These are phyloP conservation scores for Tylopilus rubrobrunneus DNA, from an alignment of 768 basidiomycete species.

Conservation along the genomic window DNA sequence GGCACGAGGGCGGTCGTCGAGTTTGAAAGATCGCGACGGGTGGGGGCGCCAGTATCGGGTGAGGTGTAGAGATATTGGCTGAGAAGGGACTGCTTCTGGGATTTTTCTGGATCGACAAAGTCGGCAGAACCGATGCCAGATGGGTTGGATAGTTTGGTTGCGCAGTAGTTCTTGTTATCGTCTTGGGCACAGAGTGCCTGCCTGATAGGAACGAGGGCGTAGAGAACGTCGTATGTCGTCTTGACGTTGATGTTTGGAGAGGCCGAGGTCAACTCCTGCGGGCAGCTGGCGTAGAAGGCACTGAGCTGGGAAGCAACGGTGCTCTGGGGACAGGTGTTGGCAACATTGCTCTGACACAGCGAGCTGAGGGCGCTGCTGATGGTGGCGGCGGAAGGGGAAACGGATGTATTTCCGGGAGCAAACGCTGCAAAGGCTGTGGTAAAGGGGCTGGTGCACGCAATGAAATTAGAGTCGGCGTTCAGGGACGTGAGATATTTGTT, in stretches of 20 bases:
- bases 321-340: slow-evolving; percentile 50
- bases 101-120: slow-evolving; percentile 4
- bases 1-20: slow-evolving; percentile 37
- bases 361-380: slow-evolving; percentile 49
- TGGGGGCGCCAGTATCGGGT: slow-evolving; percentile 17
- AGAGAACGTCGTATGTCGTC: slow-evolving; percentile 76
- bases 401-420: slow-evolving; percentile 34
- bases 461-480: slow-evolving; percentile 55
- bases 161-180: slow-evolving; percentile 60
- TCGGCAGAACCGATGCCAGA: slow-evolving; percentile 18
- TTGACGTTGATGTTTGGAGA: slow-evolving; percentile 46
- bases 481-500: slow-evolving; percentile 54
- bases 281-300: slow-evolving; percentile 69
- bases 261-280: slow-evolving; percentile 57
- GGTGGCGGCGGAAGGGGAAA: slow-evolving; percentile 38
- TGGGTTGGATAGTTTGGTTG: slow-evolving; percentile 40
- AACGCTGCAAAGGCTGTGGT: slow-evolving; percentile 57
- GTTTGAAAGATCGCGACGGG: slow-evolving; percentile 26
- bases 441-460: slow-evolving; percentile 60
- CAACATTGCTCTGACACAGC: slow-evolving; percentile 50
- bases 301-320: slow-evolving; percentile 59
- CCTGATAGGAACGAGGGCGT: slow-evolving; percentile 61
- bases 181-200: slow-evolving; percentile 75
- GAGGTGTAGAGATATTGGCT: slow-evolving; percentile 25
- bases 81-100: slow-evolving; percentile 14